Evolutionary conservation across 2,329 filamentous ascomycete species (phyloP).

Genomic region (Diplodia scrobiculata): DNA sequence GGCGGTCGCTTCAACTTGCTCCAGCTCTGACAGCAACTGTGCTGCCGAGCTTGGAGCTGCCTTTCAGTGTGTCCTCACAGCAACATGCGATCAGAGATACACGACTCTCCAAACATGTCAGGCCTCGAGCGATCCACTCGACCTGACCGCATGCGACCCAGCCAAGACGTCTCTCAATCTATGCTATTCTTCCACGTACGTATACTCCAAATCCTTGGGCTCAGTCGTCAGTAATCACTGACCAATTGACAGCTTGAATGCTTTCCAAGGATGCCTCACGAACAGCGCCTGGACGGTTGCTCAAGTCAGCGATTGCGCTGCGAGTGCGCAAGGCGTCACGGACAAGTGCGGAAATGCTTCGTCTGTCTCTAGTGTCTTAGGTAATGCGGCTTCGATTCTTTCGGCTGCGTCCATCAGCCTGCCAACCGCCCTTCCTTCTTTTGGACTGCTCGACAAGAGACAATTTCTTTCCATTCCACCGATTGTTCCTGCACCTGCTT

Average conservation of each 20-base stretch:
- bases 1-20: background rate
- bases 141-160: background rate
- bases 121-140: background rate
- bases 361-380: background rate
- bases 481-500: background rate
- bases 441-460: background rate
- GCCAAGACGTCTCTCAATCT: background rate
- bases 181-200: slow-evolving; percentile 15
- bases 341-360: background rate
- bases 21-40: background rate
- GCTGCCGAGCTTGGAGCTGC: background rate
- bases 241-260: background rate
- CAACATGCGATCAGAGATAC: slow-evolving; percentile 5
- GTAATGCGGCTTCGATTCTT: background rate
- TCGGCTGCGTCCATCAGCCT: background rate
- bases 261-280: slow-evolving; percentile 2
- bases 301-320: background rate
- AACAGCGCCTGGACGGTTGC: background rate
- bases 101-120: slow-evolving; percentile 3
- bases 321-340: background rate
- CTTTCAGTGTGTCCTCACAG: slow-evolving; percentile 9
- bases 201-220: background rate
- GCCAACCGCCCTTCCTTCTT: background rate
- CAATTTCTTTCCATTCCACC: background rate
- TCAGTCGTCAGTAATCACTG: background rate